Percentiles rank a stretch among this genome's conserved stretches.
Evolutionary conservation across 1,284 basidiomycete species (phyloP).

Genomic region (Leucoagaricus sp.): DNA sequence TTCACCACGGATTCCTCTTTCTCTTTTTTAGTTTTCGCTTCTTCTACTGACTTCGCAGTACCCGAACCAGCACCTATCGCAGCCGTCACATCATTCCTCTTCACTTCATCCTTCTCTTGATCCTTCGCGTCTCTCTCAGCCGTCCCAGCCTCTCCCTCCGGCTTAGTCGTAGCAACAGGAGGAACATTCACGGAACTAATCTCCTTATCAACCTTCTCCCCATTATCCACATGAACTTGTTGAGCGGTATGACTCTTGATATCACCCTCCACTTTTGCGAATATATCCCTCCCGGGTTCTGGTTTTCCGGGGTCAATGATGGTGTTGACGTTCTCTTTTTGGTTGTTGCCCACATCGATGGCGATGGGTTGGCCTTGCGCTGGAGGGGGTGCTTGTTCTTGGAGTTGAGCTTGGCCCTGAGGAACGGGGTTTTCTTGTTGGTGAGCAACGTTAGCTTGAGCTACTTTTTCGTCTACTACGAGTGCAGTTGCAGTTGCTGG

Average conservation of each 20-base stretch:
- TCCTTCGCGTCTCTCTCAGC: slow-evolving; percentile 14
- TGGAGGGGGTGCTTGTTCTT: not conserved
- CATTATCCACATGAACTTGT: slow-evolving; percentile 15
- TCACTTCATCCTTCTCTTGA: slow-evolving; percentile 1
- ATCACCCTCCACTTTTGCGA: slow-evolving; percentile 45
- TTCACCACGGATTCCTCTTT: too few relatives aligned
- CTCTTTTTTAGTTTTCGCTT: slow-evolving; percentile 5
- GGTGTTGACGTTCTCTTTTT: slow-evolving; percentile 32
- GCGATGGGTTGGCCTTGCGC: not conserved
- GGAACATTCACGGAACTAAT: slow-evolving; percentile 32
- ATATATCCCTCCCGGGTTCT: slow-evolving; percentile 71
- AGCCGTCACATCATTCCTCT: not conserved
- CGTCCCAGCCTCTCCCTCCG: not conserved
- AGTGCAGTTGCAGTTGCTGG: not conserved
- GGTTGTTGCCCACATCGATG: too few relatives aligned
- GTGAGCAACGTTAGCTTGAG: slow-evolving; percentile 12
- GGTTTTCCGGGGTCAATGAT: slow-evolving; percentile 48
- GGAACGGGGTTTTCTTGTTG: slow-evolving; percentile 16
- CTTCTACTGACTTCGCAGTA: not conserved
- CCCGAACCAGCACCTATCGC: not conserved
- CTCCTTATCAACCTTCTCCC: slow-evolving; percentile 34
- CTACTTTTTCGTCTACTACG: slow-evolving; percentile 36
- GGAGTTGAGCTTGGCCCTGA: slow-evolving; percentile 17
- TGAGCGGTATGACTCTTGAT: slow-evolving; percentile 27
- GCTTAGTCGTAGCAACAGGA: not conserved